Evolutionary conservation across 768 basidiomycete genomes (phyloP).

Genomic region (Amanita rimosa): DNA sequence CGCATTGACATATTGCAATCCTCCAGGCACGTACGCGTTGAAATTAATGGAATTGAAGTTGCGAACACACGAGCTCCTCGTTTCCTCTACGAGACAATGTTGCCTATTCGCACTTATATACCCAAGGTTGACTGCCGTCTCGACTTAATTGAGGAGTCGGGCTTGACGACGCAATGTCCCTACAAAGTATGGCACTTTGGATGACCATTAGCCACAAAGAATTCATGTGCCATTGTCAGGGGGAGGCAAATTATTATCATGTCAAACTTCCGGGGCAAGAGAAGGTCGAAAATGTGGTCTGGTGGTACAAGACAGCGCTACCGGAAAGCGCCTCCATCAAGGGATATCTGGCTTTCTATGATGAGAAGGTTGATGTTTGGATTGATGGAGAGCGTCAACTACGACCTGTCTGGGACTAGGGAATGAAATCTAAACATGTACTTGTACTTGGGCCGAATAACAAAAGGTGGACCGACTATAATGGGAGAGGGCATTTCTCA

Average conservation of each 20-base stretch:
- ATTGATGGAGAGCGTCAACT: constrained; percentile 45
- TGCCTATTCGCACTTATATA: constrained; percentile 42
- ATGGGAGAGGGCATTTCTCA: too few species aligned
- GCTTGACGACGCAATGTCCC: constrained; percentile 38
- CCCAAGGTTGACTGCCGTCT: constrained; percentile 43
- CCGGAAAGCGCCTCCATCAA: constrained; percentile 37
- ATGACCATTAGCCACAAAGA: not conserved
- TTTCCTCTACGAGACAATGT: constrained; percentile 46
- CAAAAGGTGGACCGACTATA: too few species aligned
- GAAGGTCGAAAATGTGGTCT: constrained; percentile 37
- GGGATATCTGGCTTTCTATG: constrained; percentile 49
- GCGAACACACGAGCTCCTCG: constrained; percentile 44
- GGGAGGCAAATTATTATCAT: constrained; percentile 21
- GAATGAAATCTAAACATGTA: too few species aligned
- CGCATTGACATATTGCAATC: constrained; percentile 51
- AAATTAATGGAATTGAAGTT: constrained; percentile 50
- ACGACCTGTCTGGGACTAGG: constrained; percentile 14
- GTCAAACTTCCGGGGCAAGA: constrained; percentile 34
- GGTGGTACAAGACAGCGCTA: constrained; percentile 51
- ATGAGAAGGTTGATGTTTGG: constrained; percentile 59
- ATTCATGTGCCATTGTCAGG: not conserved
- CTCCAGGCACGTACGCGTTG: constrained; percentile 48
- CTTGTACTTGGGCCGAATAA: too few species aligned
- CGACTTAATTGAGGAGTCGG: constrained; percentile 37
- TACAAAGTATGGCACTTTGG: constrained; percentile 41